These are phyloP conservation scores for Euphorbia lathyris DNA, from an alignment of 345 rosid species.

Conservation along the genomic window DNA sequence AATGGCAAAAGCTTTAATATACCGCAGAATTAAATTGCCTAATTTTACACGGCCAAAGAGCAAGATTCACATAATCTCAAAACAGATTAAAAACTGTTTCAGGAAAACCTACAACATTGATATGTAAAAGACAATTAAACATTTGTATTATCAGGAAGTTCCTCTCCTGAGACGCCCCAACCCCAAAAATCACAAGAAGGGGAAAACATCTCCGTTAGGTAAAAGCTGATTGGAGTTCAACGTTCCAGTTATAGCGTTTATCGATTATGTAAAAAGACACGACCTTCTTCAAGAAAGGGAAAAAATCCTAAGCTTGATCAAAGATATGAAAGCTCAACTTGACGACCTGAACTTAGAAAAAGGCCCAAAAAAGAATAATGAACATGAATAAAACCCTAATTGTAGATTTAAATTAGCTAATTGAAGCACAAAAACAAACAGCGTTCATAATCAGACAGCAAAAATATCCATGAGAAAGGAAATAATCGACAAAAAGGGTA, in stretches of 20 bases:
- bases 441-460: background rate
- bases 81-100: background rate
- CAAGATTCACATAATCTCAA: background rate
- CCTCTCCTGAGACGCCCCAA: background rate
- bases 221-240: no score
- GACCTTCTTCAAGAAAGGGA: background rate
- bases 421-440: background rate
- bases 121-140: background rate
- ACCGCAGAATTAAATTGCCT: background rate
- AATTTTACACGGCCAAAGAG: background rate
- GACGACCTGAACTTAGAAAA: background rate
- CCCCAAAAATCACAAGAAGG: background rate
- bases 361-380: background rate
- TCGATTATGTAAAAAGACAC: background rate
- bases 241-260: no score
- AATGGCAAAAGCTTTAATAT: no score
- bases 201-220: no score
- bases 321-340: background rate
- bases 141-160: background rate
- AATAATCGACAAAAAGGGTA: background rate
- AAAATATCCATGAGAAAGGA: background rate
- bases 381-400: slow-evolving; percentile 5
- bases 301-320: background rate
- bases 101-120: background rate
- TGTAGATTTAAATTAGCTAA: background rate